A percentile compares a stretch with the other conserved stretches of the same genome.
phyloP scores from a whole-genome alignment of 768 basidiomycete species.

The Punctularia strigosozonata region DNA sequence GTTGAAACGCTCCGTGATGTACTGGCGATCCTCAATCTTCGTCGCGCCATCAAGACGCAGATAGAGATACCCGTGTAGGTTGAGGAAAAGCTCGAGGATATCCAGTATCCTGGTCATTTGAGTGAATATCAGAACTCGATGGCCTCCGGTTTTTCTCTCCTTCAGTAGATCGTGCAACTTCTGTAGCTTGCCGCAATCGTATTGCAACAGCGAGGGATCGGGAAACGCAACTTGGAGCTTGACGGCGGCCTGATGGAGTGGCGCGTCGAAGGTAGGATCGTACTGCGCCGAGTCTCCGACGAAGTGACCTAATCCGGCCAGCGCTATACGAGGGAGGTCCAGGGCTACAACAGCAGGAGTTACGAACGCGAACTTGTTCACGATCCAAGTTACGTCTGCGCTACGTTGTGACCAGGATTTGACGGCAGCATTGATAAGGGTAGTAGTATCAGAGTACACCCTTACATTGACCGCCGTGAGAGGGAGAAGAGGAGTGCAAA shows the following conservation, averaged over 20 bases:
- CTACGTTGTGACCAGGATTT: slow-evolving; percentile 55
- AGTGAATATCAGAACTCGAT: slow-evolving; percentile 89
- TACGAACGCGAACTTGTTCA: slow-evolving; percentile 69
- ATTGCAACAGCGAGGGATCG: slow-evolving; percentile 79
- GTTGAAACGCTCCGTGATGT: slow-evolving; percentile 81
- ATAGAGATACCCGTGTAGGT: slow-evolving; percentile 88
- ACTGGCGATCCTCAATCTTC: slow-evolving; percentile 88
- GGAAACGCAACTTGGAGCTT: slow-evolving; percentile 92
- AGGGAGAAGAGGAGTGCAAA: slow-evolving; percentile 39
- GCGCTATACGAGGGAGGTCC: slow-evolving; percentile 56
- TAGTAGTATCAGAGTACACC: slow-evolving; percentile 30
- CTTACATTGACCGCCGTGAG: slow-evolving; percentile 27
- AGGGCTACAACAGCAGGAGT: slow-evolving; percentile 70
- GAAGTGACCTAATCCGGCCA: slow-evolving; percentile 29
- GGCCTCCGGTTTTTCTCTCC: slow-evolving; percentile 76
- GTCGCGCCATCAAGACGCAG: slow-evolving; percentile 91
- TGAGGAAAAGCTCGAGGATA: slow-evolving; percentile 87
- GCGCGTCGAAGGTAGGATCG: slow-evolving; percentile 43
- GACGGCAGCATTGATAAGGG: slow-evolving; percentile 34
- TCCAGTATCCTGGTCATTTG: slow-evolving; percentile 95
- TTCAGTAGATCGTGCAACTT: slow-evolving; percentile 68
- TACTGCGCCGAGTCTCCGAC: slow-evolving; percentile 7
- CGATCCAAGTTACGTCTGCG: slow-evolving; percentile 33
- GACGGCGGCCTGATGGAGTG: slow-evolving; percentile 63
- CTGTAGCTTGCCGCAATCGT: slow-evolving; percentile 94